These are phyloP conservation scores for Phascolomyces articulosus DNA, from an alignment of 371 early-diverging fungal genomes.

Conservation along the genomic window DNA sequence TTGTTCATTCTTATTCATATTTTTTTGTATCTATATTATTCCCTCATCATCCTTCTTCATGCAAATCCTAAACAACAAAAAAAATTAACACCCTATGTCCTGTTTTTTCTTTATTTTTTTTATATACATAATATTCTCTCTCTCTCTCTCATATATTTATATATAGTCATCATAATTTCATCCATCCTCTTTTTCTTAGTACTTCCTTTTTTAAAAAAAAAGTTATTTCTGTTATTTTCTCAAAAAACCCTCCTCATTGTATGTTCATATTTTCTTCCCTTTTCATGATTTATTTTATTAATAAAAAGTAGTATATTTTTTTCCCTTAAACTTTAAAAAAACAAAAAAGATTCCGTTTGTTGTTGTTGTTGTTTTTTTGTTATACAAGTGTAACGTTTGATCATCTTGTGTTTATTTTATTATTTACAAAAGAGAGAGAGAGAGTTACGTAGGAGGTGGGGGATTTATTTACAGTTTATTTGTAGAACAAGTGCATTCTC, in stretches of 20 bases:
- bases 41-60: constrained; percentile 5
- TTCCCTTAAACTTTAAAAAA: neutral
- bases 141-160: too few species aligned
- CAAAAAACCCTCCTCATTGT: neutral
- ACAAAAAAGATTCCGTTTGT: neutral
- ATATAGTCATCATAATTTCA: too few species aligned
- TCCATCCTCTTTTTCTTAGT: too few species aligned
- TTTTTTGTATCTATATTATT: constrained; percentile 10
- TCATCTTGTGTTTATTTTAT: neutral
- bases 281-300: neutral
- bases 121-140: neutral
- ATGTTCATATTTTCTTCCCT: too few species aligned
- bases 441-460: too few species aligned
- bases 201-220: neutral
- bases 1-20: neutral
- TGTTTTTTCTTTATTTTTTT: too few species aligned
- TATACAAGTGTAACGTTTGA: constrained; percentile 1
- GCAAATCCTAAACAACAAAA: neutral
- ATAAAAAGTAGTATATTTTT: neutral
- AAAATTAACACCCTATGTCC: too few species aligned
- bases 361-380: neutral
- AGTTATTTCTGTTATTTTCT: neutral
- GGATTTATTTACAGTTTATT: neutral
- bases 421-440: too few species aligned
- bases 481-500: neutral